phyloP scores from a whole-genome alignment of 192 early-diverging fungal species.

The Coemansia sp. region DNA sequence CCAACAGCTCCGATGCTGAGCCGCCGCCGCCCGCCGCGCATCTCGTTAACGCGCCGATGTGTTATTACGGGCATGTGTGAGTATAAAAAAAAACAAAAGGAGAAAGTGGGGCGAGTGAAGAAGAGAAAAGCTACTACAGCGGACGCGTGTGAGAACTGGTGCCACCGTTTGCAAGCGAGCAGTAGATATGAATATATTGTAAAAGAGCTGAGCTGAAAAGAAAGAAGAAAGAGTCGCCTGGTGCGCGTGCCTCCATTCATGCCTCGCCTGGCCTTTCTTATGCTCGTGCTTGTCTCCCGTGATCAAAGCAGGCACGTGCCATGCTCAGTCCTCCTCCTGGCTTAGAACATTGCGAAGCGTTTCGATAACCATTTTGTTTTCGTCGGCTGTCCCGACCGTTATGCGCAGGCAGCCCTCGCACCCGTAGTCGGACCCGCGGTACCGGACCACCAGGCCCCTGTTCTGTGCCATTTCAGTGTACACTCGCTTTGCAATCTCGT shows the following conservation, averaged over 20 bases:
- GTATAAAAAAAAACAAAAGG: not conserved
- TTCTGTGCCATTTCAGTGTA: slow-evolving; percentile 87
- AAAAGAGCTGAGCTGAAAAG: slow-evolving; percentile 4
- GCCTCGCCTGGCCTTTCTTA: not conserved
- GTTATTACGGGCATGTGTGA: slow-evolving; percentile 52
- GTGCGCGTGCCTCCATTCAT: slow-evolving; percentile 5
- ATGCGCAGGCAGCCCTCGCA: slow-evolving; percentile 94
- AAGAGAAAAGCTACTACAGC: not conserved
- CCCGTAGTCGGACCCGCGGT: slow-evolving; percentile 88
- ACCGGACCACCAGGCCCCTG: slow-evolving; percentile 90
- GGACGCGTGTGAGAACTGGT: not conserved
- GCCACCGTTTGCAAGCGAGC: not conserved
- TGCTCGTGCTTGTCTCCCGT: slow-evolving; percentile 5
- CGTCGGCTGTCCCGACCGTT: slow-evolving; percentile 86
- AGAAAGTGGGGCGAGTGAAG: not conserved
- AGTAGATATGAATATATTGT: not conserved
- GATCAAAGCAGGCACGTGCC: slow-evolving; percentile 30
- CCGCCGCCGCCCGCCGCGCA: slow-evolving; percentile 52
- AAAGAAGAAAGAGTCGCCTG: slow-evolving; percentile 1
- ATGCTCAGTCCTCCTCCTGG: not conserved
- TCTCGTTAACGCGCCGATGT: slow-evolving; percentile 50
- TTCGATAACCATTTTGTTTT: slow-evolving; percentile 71
- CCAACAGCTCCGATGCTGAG: slow-evolving; percentile 48
- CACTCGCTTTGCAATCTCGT: slow-evolving; percentile 68
- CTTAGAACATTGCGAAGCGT: slow-evolving; percentile 46